Conservation (phyloP, 2,329 filamentous ascomycete species). For the Myriangium duriaei region DNA sequence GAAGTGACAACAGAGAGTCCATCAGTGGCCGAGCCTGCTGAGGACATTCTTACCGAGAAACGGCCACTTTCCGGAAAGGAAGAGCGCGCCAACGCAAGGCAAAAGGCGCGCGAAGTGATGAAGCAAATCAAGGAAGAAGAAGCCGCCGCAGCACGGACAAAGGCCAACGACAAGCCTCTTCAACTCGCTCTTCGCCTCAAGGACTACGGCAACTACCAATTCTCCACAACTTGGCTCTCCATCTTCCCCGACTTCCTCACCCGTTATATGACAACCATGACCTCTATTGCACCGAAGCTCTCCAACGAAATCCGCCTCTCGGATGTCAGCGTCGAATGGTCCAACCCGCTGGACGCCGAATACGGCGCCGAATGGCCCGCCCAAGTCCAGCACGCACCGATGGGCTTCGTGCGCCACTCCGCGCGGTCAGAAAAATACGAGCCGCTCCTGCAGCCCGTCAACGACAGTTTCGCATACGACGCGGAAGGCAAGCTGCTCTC, state of each 20-base stretch:
- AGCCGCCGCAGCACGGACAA: neutral
- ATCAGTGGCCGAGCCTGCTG: neutral
- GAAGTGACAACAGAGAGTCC: neutral
- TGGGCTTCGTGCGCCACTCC: slow-evolving; percentile 19
- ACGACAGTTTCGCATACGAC: slow-evolving; percentile 1
- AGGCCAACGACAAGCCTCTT: neutral
- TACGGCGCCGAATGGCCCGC: slow-evolving; percentile 24
- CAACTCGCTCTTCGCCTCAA: neutral
- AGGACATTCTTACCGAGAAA: neutral
- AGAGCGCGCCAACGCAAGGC: neutral
- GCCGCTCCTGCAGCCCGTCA: neutral
- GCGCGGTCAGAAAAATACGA: slow-evolving; percentile 11
- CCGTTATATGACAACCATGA: neutral
- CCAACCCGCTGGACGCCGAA: slow-evolving; percentile 26
- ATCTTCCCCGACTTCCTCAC: neutral
- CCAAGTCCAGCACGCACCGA: slow-evolving; percentile 19
- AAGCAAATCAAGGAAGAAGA: slow-evolving; percentile 10
- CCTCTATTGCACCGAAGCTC: neutral
- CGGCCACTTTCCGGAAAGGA: neutral
- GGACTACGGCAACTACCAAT: neutral
- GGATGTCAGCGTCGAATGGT: slow-evolving; percentile 23
- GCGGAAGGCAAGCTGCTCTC: neutral
- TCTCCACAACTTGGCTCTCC: neutral
- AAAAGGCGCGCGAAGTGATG: slow-evolving; percentile 18
- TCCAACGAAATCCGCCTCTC: slow-evolving; percentile 11